These are phyloP conservation scores for Sugiyamaella novakii DNA, from an alignment of 1,139 yeast species.

Conservation along the genomic window DNA sequence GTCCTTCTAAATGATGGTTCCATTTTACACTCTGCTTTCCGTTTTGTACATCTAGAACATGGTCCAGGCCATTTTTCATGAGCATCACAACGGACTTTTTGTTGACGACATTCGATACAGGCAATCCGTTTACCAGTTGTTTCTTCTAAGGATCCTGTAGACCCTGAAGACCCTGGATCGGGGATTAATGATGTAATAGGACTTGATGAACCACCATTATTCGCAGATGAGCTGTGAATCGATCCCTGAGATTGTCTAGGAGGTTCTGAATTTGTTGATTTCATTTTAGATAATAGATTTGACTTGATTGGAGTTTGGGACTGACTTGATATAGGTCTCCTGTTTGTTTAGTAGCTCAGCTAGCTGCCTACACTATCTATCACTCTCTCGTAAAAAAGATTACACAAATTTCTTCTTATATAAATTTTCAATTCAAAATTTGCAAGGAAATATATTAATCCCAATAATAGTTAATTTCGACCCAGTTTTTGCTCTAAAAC, in stretches of 20 bases:
- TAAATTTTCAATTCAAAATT: too few species aligned
- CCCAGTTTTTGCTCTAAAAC: too few species aligned
- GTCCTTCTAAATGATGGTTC: constrained; percentile 85
- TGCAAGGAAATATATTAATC: too few species aligned
- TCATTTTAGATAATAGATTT: too few species aligned
- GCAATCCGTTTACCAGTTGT: constrained; percentile 62
- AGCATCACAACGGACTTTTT: constrained; percentile 87
- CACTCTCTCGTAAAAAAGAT: too few species aligned
- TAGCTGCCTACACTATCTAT: background rate
- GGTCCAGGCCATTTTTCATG: constrained; percentile 75
- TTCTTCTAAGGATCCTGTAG: constrained; percentile 20
- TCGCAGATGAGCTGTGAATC: background rate
- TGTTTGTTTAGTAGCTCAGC: too few species aligned
- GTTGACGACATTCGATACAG: constrained; percentile 95
- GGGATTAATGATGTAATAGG: constrained; percentile 1
- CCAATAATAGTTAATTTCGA: too few species aligned
- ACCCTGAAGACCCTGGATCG: constrained; percentile 23
- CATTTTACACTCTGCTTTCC: constrained; percentile 67
- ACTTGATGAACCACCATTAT: constrained; percentile 1
- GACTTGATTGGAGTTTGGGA: background rate
- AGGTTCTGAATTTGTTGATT: too few species aligned
- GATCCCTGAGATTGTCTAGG: constrained; percentile 1
- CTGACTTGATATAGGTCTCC: background rate
- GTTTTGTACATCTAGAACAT: constrained; percentile 77
- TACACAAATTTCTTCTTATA: too few species aligned